Conservation (phyloP, 2,329 filamentous ascomycete species). For the Reticulascus tulasneorum region DNA sequence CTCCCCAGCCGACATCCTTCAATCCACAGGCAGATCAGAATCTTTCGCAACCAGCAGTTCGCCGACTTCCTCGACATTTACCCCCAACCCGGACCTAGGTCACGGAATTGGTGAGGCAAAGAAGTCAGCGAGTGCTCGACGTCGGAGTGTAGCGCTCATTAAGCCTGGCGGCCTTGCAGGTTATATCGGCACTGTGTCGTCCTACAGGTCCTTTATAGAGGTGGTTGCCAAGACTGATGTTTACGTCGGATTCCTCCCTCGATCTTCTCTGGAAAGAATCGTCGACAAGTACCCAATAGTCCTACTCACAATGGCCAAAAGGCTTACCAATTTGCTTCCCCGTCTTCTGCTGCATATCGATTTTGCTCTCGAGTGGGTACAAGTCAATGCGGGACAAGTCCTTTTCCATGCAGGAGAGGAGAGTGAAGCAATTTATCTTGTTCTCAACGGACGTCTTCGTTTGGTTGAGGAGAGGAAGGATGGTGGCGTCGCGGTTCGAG, state of each 20-base stretch:
- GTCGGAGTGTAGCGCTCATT: constrained; percentile 79
- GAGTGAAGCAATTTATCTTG: constrained; percentile 97
- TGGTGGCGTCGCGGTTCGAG: constrained; percentile 78
- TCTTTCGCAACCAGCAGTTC: constrained; percentile 7
- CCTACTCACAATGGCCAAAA: constrained; percentile 91
- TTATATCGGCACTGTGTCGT: constrained; percentile 91
- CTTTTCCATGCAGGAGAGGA: constrained; percentile 93
- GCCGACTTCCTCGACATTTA: constrained; percentile 13
- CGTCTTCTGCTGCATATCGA: constrained; percentile 93
- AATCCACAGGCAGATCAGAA: constrained; percentile 26
- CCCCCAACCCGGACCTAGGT: constrained; percentile 20
- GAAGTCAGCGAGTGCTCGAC: constrained; percentile 42
- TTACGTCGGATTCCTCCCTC: constrained; percentile 91
- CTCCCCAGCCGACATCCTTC: constrained; percentile 35
- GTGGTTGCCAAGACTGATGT: constrained; percentile 97
- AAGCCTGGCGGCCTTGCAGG: constrained; percentile 93
- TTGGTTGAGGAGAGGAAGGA: constrained; percentile 78
- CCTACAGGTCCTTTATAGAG: constrained; percentile 93
- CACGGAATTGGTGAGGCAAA: constrained; percentile 30
- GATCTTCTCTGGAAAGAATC: constrained; percentile 81
- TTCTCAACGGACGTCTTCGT: constrained; percentile 86
- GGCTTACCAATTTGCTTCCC: constrained; percentile 83
- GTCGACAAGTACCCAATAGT: constrained; percentile 91
- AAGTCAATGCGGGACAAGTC: constrained; percentile 91
- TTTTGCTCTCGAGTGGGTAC: constrained; percentile 97